phyloP scores from a whole-genome alignment of 768 basidiomycete species.

The Pleurotus eryngii region DNA sequence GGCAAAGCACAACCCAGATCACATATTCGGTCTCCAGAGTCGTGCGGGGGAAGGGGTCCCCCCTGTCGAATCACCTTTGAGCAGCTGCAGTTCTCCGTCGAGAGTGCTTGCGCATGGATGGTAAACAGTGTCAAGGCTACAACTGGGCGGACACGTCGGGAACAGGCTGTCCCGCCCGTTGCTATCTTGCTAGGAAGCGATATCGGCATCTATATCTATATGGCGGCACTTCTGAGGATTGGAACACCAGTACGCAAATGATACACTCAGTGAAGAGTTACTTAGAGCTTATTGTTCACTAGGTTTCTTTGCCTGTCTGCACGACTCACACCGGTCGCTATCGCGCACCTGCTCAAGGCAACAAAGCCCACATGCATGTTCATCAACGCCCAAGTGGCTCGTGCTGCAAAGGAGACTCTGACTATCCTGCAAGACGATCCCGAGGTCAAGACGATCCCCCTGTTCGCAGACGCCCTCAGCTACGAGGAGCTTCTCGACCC shows the following conservation, averaged over 20 bases:
- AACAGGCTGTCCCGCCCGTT: slow-evolving; percentile 26
- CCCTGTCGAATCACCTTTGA: slow-evolving; percentile 30
- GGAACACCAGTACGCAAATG: slow-evolving; percentile 30
- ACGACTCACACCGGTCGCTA: slow-evolving; percentile 30
- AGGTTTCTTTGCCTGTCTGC: slow-evolving; percentile 37
- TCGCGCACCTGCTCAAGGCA: slow-evolving; percentile 30
- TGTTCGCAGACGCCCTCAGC: slow-evolving; percentile 20
- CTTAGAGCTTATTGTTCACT: not conserved
- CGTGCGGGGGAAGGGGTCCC: slow-evolving; percentile 18
- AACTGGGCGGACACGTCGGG: slow-evolving; percentile 19
- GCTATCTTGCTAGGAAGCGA: slow-evolving; percentile 36
- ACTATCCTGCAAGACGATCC: slow-evolving; percentile 12
- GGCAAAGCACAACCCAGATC: slow-evolving; percentile 29
- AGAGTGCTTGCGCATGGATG: slow-evolving; percentile 32
- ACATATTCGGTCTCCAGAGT: slow-evolving; percentile 32
- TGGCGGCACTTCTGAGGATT: slow-evolving; percentile 32
- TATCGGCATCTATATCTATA: slow-evolving; percentile 32
- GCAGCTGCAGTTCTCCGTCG: slow-evolving; percentile 28
- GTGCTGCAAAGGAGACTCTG: slow-evolving; percentile 27
- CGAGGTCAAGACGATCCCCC: slow-evolving; percentile 11
- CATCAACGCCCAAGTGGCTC: slow-evolving; percentile 26
- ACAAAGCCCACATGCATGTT: slow-evolving; percentile 27
- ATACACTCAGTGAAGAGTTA: not conserved
- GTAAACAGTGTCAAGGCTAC: slow-evolving; percentile 23
- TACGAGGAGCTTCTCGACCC: slow-evolving; percentile 27